phyloP scores from a whole-genome alignment of 2,329 filamentous ascomycete genomes.

The Chrysoporthe cubensis region DNA sequence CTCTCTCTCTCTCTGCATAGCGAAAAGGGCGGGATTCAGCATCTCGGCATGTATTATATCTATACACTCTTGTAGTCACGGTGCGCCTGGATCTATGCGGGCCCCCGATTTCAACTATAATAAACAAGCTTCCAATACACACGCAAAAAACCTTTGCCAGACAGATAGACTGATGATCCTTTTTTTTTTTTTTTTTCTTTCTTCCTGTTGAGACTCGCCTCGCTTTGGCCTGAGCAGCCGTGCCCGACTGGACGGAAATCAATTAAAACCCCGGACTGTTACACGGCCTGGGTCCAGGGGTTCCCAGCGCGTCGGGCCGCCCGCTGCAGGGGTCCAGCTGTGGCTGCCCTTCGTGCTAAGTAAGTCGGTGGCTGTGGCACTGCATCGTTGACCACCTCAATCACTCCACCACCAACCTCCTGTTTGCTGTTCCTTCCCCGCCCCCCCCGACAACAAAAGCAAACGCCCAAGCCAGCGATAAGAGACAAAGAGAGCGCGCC shows the following conservation, averaged over 20 bases:
- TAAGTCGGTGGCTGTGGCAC: background rate
- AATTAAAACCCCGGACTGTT: constrained; percentile 6
- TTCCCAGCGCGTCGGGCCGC: background rate
- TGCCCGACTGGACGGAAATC: background rate
- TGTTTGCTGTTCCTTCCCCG: too few species aligned
- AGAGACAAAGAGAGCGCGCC: too few species aligned
- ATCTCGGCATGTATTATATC: constrained; percentile 16
- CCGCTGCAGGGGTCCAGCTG: constrained; percentile 2
- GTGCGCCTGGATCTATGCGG: background rate
- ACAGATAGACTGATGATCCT: too few species aligned
- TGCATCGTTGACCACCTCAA: background rate
- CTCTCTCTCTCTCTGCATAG: background rate
- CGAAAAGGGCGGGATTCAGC: constrained; percentile 9
- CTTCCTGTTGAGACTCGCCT: too few species aligned
- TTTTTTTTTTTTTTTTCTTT: too few species aligned
- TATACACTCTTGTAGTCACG: background rate
- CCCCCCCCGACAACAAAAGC: too few species aligned
- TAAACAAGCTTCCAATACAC: background rate
- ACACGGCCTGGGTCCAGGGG: background rate
- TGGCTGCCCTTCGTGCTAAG: background rate
- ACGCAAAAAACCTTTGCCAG: background rate
- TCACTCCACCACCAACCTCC: background rate
- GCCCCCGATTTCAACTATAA: background rate
- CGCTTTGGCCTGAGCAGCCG: too few species aligned
- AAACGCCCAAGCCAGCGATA: too few species aligned